These are phyloP conservation scores for Pythium apleroticum DNA, from an alignment of 352 stramenopile genomes.

Conservation along the genomic window DNA sequence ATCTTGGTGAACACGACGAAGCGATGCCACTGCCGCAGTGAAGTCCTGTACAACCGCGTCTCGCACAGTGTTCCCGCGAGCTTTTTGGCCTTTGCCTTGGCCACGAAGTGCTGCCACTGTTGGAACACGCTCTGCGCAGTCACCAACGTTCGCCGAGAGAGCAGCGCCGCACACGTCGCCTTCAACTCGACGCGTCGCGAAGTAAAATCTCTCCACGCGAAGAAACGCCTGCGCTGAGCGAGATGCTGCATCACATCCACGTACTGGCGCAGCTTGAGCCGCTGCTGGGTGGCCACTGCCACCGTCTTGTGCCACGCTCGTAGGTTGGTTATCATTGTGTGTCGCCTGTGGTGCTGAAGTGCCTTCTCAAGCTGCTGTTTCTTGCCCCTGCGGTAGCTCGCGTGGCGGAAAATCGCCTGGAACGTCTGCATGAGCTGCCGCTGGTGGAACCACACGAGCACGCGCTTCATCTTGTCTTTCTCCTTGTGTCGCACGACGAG, in stretches of 20 bases:
- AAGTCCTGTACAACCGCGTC: conserved; percentile 7
- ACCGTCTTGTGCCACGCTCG: conserved; percentile 26
- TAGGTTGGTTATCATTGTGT: not conserved
- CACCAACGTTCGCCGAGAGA: conserved; percentile 35
- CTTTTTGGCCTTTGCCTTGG: conserved; percentile 16
- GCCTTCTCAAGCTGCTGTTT: not conserved
- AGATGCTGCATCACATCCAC: conserved; percentile 41
- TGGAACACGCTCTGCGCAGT: conserved; percentile 33
- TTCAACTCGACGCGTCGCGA: conserved; percentile 23
- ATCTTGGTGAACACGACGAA: conserved; percentile 51
- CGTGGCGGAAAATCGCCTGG: not conserved
- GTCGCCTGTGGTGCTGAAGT: not conserved
- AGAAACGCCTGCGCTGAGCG: conserved; percentile 39
- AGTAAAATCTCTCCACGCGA: conserved; percentile 33
- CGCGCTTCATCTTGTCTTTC: conserved; percentile 20
- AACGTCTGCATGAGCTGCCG: conserved; percentile 16
- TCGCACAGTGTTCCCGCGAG: conserved; percentile 18
- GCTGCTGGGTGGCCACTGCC: not conserved
- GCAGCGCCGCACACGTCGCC: conserved; percentile 23
- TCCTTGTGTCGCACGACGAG: conserved; percentile 15
- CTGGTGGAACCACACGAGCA: conserved; percentile 16
- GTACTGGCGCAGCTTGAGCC: conserved; percentile 34
- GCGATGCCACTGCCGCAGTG: conserved; percentile 37
- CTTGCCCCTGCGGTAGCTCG: not conserved
- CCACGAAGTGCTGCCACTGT: conserved; percentile 29